Base-by-base conservation (phyloP, 805 yeast species). In the Vanderwaltozyma verrucispora region DNA sequence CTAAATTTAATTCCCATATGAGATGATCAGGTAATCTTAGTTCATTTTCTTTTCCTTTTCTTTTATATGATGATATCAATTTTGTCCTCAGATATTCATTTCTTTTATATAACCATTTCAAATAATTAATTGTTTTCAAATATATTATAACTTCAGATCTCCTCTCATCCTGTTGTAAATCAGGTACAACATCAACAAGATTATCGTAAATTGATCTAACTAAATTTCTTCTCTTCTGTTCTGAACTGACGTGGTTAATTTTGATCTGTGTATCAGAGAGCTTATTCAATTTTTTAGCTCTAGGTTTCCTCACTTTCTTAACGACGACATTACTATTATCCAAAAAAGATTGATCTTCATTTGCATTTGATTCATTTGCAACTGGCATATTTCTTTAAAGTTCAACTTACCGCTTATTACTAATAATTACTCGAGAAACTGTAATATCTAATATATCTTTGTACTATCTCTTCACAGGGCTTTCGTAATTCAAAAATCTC, bases 151-250 rank as follows among this genome's bases (percentile, higher is more conserved):
- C 69, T 51, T 88, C 97, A 1, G 94, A 80, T 30, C 96, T 64
- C 38, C 80, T 76, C 48, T 89, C 95, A 18, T 67, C 64, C n/a
- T 69, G 67, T 1, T 72, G 66, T 30, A 88, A 63, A 8, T 72
- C 76, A 0, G 96, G 96, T 1, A 92, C 86, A 8, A 84, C 56
- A 1, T 70, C 66, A 0, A 87, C 88, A 17, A 88, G 66, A 38
- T 71, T 72, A 49, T 83, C 94, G 51, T 85, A 88, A 9, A 86
- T 88, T 9, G 77, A 72, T 32, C 96, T 66, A 17, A 89, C 85
- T 30, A 88, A 85, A 46, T 79, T 85, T 43, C 97, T 67, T 49
- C 97, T 68, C 51, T 81, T 82, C 55, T 86, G 88, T 54, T 88
- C 97, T 0, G 88, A 79, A 5, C 83, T 83, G 7, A 84, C 81